Evolutionary conservation across 495 filamentous ascomycete species (phyloP).

Genomic region (Mycothermus thermophilus): DNA sequence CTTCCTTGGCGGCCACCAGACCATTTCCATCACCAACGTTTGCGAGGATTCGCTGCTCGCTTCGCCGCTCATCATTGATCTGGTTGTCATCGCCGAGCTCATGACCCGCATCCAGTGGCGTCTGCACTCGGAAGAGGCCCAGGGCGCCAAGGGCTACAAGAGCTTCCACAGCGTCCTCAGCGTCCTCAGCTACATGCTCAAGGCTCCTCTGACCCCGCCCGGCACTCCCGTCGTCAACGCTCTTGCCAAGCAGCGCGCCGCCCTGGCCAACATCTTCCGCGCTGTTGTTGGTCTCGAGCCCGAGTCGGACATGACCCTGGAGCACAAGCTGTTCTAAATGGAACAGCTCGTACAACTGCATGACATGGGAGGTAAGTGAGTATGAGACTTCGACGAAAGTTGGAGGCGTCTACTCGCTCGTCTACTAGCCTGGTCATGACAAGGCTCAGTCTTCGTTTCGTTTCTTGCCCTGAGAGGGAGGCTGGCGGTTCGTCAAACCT

Average conservation of each 20-base stretch:
- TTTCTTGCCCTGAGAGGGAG: no score
- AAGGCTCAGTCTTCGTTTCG: not conserved
- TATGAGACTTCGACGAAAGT: no score
- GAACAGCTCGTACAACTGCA: not conserved
- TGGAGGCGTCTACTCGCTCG: no score
- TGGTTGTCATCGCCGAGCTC: conserved; percentile 84
- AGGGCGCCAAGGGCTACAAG: conserved; percentile 58
- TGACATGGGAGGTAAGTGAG: not conserved
- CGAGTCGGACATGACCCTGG: conserved; percentile 97
- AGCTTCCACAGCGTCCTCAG: conserved; percentile 95
- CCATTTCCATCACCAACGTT: conserved; percentile 93
- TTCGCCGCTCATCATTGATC: conserved; percentile 95
- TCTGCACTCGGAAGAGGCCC: conserved; percentile 36
- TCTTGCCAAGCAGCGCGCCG: conserved; percentile 88
- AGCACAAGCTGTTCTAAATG: conserved; percentile 83
- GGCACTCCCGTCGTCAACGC: conserved; percentile 95
- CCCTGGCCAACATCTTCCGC: conserved; percentile 96
- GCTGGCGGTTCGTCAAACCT: no score
- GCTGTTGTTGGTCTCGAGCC: conserved; percentile 95
- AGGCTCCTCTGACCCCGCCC: conserved; percentile 90
- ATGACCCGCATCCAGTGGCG: conserved; percentile 97
- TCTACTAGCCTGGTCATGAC: no score
- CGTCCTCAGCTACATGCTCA: conserved; percentile 98
- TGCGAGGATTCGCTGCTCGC: conserved; percentile 97
- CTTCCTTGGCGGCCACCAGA: conserved; percentile 97